Evolutionary conservation across 78 protist species (phyloP).

Genomic region (Dictyostelium discoideum): DNA sequence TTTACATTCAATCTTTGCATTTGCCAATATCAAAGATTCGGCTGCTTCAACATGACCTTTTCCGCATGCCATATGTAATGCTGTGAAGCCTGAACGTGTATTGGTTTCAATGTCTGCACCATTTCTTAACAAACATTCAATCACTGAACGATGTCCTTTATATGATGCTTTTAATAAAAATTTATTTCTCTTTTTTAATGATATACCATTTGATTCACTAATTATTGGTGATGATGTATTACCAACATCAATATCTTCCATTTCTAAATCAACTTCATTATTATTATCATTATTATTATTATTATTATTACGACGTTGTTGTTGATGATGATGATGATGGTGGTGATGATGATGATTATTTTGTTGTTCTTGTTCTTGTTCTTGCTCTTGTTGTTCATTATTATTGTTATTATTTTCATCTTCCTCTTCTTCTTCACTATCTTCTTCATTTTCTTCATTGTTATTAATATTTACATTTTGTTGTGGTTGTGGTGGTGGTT

Average conservation of each 20-base stretch:
- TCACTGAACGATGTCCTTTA: conserved; percentile 72
- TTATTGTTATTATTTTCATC: neutral
- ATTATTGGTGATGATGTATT: conserved; percentile 37
- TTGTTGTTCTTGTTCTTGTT: neutral
- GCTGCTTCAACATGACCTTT: conserved; percentile 72
- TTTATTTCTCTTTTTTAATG: conserved; percentile 49
- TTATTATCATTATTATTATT: neutral
- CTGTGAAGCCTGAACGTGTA: conserved; percentile 70
- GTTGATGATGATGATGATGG: neutral
- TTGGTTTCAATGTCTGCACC: conserved; percentile 74
- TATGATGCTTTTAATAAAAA: conserved; percentile 69
- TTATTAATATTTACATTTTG: neutral
- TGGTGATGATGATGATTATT: neutral
- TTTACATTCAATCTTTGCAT: conserved; percentile 65
- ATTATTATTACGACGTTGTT: neutral
- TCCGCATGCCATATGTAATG: conserved; percentile 79
- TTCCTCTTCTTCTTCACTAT: neutral
- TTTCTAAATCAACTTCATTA: conserved; percentile 66
- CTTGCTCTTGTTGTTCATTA: neutral
- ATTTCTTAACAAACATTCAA: conserved; percentile 45
- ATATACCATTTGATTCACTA: conserved; percentile 26
- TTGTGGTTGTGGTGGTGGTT: neutral
- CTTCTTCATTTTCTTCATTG: neutral
- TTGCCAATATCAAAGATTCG: conserved; percentile 42
- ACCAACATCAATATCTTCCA: conserved; percentile 61